Percentiles rank a stretch among this genome's conserved stretches.
These are phyloP conservation scores for Cerioporus squamosus DNA, from an alignment of 1,284 basidiomycete species.

Conservation along the genomic window DNA sequence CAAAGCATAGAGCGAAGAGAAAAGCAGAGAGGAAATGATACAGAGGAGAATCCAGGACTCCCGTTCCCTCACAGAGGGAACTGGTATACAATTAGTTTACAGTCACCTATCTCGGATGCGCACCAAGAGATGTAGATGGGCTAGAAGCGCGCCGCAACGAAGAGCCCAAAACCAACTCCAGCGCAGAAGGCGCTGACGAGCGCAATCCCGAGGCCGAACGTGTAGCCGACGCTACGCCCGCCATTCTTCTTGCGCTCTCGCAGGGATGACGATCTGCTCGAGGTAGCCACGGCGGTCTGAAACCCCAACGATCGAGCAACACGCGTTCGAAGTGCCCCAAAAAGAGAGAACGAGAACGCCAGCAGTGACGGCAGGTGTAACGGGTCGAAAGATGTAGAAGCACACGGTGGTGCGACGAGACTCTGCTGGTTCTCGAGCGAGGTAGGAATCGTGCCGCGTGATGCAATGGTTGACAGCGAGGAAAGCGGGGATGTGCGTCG, in stretches of 20 bases:
- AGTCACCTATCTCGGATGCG: neutral
- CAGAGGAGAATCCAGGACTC: too few relatives aligned
- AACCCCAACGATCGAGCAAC: constrained; percentile 21
- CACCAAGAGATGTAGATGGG: too few relatives aligned
- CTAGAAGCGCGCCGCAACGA: constrained; percentile 17
- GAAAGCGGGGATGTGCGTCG: constrained; percentile 6
- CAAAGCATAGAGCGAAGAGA: neutral
- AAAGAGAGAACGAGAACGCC: constrained; percentile 49
- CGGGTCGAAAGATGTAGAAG: constrained; percentile 43
- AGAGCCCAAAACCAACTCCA: constrained; percentile 39
- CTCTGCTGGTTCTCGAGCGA: neutral
- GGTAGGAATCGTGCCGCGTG: neutral
- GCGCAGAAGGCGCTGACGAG: constrained; percentile 40
- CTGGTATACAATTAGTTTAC: neutral
- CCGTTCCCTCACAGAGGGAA: constrained; percentile 1
- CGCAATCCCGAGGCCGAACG: constrained; percentile 32
- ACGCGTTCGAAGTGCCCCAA: constrained; percentile 37
- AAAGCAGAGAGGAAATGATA: neutral
- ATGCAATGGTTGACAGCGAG: neutral
- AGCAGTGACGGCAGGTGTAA: constrained; percentile 52
- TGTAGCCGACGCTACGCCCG: constrained; percentile 24
- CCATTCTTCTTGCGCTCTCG: neutral
- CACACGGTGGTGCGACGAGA: constrained; percentile 20
- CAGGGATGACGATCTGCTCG: neutral
- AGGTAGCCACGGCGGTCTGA: neutral